Base-by-base conservation (phyloP, 2,329 filamentous ascomycete genomes). In the Fusarium buharicum region DNA sequence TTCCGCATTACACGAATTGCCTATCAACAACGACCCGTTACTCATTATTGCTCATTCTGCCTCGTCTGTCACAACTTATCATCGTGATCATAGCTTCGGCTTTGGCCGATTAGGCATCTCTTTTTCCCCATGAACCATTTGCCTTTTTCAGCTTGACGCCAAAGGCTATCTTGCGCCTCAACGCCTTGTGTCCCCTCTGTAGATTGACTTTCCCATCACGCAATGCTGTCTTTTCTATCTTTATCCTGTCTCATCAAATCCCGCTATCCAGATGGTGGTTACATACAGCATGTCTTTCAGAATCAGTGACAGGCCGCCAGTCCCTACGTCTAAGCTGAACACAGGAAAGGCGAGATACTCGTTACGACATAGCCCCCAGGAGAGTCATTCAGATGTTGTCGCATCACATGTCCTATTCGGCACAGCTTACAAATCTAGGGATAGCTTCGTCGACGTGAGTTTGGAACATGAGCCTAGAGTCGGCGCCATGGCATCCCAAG, bases 71-170 rank as follows among this genome's bases (percentile, higher is more conserved):
- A 24, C 18, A 44, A 13, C 22, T 40, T 24, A 33, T 18, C 41
- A 49, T 33, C 14, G 9, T 31, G 22, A 33, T 24, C 11, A 17
- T 30, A 17, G 16, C 9, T 31, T 61, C 58, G 58, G 58, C 36
- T 55, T 60, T 59, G 47, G 18, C 60, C 59, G 59, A 64, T 20
- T 30, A 63, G 60, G 60, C 55, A 56, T 60, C 52, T 27, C 50
- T 34, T 12, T 49, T 43, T 22, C 9, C 14, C 41, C 12, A 36
- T 49, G 41, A 44, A 31, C 44, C 49, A 56, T 44, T 40, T 41
- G 37, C 39, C n/a, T 11, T 31, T 46, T 55, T 17, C 39, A 45
- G 58, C 43, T 41, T 34, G 55, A 46, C 38, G 20, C 50, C 31
- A 16, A 40, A 59, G 47, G 31, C 36, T 46, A 55, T 64, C 22